Percentiles rank a stretch among this genome's conserved stretches.
Evolutionary conservation across 2,329 filamentous ascomycete genomes (phyloP).

Genomic region (Penicillium capsulatum): DNA sequence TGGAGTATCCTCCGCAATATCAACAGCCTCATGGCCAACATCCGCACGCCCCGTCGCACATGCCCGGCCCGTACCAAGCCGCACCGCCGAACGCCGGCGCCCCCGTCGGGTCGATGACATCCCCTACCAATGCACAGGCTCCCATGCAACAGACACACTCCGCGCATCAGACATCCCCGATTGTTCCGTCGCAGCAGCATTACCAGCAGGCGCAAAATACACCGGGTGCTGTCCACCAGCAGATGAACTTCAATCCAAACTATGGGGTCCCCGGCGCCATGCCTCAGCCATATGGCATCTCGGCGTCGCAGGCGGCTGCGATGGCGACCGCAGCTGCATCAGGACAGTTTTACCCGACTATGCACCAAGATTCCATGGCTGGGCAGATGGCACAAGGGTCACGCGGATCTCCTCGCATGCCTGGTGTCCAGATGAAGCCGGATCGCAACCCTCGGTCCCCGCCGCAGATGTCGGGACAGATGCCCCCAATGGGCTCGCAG

Average conservation of each 20-base stretch:
- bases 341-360: slow-evolving; percentile 67
- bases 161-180: slow-evolving; percentile 70
- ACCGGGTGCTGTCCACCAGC: slow-evolving; percentile 57
- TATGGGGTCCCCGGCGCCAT: slow-evolving; percentile 72
- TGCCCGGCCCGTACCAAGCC: slow-evolving; percentile 60
- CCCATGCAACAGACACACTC: slow-evolving; percentile 57
- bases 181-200: slow-evolving; percentile 70
- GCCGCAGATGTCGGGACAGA: slow-evolving; percentile 60
- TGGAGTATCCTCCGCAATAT: slow-evolving; percentile 73
- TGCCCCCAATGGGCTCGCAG: slow-evolving; percentile 47
- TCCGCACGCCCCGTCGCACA: slow-evolving; percentile 56
- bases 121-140: slow-evolving; percentile 66
- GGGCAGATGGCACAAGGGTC: slow-evolving; percentile 54
- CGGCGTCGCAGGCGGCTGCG: slow-evolving; percentile 79
- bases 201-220: slow-evolving; percentile 62
- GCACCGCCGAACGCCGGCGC: slow-evolving; percentile 51
- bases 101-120: slow-evolving; percentile 57
- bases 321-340: slow-evolving; percentile 93
- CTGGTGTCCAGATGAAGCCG: slow-evolving; percentile 63
- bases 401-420: slow-evolving; percentile 70
- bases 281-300: slow-evolving; percentile 70
- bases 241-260: slow-evolving; percentile 75
- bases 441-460: slow-evolving; percentile 76
- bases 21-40: slow-evolving; percentile 61
- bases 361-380: slow-evolving; percentile 66